phyloP scores from a whole-genome alignment of 495 filamentous ascomycete genomes.

The Cetradonia linearis region DNA sequence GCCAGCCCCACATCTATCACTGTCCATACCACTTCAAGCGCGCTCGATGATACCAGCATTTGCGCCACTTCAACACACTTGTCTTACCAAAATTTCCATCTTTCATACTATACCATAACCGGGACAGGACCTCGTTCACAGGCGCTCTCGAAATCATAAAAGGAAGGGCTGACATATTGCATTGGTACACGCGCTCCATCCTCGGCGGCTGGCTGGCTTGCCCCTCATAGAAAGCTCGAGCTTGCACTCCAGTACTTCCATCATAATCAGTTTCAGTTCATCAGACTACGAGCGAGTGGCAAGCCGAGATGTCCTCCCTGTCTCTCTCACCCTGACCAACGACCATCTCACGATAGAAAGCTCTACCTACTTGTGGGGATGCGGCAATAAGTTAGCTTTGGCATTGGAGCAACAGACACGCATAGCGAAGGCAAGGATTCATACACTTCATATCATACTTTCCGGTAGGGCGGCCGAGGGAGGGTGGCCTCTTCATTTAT shows the following conservation, averaged over 20 bases:
- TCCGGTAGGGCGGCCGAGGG: constrained; percentile 2
- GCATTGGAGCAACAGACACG: background rate
- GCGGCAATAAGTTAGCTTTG: constrained; percentile 1
- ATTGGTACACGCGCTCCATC: constrained; percentile 11
- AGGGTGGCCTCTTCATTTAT: background rate
- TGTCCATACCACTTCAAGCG: constrained; percentile 3
- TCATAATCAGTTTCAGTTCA: background rate
- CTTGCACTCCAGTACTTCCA: background rate
- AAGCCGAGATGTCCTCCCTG: background rate
- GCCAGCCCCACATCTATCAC: background rate
- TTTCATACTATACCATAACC: constrained; percentile 3
- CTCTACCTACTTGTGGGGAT: constrained; percentile 17
- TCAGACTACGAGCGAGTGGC: background rate
- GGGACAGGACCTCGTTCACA: constrained; percentile 12
- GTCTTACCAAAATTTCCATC: constrained; percentile 15
- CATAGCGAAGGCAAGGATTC: constrained; percentile 1
- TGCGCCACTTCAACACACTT: constrained; percentile 13
- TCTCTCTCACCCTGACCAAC: background rate
- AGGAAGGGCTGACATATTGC: constrained; percentile 9
- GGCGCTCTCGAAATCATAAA: constrained; percentile 12
- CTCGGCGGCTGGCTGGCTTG: background rate
- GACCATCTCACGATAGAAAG: background rate
- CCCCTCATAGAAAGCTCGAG: constrained; percentile 3
- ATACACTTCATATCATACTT: background rate
- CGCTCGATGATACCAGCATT: constrained; percentile 13